Conservation (phyloP, 1,139 yeast species). For the Geotrichum phurueaensis region DNA sequence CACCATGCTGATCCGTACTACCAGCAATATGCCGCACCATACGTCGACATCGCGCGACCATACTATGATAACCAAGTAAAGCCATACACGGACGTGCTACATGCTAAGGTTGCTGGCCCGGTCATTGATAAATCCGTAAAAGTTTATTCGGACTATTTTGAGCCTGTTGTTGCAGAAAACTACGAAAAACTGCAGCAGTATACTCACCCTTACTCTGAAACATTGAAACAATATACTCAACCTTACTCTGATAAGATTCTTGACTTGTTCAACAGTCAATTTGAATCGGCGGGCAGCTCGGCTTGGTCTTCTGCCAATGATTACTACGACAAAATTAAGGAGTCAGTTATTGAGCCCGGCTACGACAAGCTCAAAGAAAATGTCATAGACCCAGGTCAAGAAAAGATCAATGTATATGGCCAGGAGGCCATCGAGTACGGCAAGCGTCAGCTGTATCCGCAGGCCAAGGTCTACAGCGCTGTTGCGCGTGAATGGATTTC, state of each 20-base stretch:
- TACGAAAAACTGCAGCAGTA: conserved; percentile 10
- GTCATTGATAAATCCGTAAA: neutral
- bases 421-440: neutral
- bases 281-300: neutral
- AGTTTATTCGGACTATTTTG: neutral
- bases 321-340: neutral
- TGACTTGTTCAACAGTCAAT: neutral
- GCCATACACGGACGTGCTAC: neutral
- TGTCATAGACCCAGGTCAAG: neutral
- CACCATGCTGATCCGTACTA: neutral
- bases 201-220: conserved; percentile 22
- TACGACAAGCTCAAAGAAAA: neutral
- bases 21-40: conserved; percentile 23
- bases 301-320: neutral
- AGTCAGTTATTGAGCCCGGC: neutral
- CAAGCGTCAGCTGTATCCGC: neutral
- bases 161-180: neutral
- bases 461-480: neutral
- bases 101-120: neutral
- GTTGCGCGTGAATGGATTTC: neutral
- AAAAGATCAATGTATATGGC: neutral
- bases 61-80: neutral
- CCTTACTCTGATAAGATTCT: neutral
- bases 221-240: neutral
- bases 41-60: conserved; percentile 9